Evolutionary conservation across 1,284 basidiomycete genomes (phyloP).

Genomic region (Boletus smithii): DNA sequence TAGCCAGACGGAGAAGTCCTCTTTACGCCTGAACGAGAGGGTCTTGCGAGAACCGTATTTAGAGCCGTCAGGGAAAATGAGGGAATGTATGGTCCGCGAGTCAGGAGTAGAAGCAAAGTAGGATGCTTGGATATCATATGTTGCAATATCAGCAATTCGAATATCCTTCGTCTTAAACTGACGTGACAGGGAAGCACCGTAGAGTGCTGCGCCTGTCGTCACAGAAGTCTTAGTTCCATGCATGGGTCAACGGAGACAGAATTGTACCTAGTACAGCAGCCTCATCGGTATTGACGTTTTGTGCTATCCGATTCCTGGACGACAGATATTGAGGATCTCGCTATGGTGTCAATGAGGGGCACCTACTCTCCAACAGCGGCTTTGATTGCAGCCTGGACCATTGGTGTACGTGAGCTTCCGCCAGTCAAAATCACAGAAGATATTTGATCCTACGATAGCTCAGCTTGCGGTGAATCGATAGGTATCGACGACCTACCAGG

Average conservation of each 20-base stretch:
- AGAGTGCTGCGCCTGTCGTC: conserved; percentile 76
- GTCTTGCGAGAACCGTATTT: conserved; percentile 80
- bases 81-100: conserved; percentile 66
- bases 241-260: not conserved
- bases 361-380: conserved; percentile 72
- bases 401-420: conserved; percentile 86
- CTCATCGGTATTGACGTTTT: conserved; percentile 97
- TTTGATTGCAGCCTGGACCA: conserved; percentile 84
- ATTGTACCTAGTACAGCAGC: conserved; percentile 80
- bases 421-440: conserved; percentile 91
- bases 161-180: conserved; percentile 97
- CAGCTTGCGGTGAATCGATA: not conserved
- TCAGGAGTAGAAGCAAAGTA: conserved; percentile 64
- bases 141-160: conserved; percentile 72
- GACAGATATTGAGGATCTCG: conserved; percentile 11
- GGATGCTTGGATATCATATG: conserved; percentile 73
- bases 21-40: conserved; percentile 72
- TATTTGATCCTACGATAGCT: conserved; percentile 56
- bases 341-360: not conserved
- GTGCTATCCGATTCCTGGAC: conserved; percentile 72
- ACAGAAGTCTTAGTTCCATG: not conserved
- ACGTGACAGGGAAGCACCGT: conserved; percentile 85
- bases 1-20: conserved; percentile 73
- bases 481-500: conserved; percentile 41
- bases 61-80: conserved; percentile 73